These are phyloP conservation scores for Bathelium albidoporum DNA, from an alignment of 495 filamentous ascomycete species.

Conservation along the genomic window DNA sequence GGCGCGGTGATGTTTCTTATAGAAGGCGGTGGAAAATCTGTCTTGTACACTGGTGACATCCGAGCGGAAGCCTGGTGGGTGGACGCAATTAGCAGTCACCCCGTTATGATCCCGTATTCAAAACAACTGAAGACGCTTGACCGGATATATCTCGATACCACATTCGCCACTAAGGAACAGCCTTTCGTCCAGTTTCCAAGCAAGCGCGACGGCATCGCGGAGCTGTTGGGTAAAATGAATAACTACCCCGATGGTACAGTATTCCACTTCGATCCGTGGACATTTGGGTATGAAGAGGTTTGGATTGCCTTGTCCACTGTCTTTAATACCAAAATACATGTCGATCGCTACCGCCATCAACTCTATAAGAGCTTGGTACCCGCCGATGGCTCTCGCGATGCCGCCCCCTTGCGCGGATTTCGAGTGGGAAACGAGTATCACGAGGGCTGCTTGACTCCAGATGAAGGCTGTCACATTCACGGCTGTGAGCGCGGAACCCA, in stretches of 20 bases:
- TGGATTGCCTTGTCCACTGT: slow-evolving; percentile 72
- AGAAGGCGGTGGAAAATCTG: slow-evolving; percentile 61
- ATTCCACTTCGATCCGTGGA: slow-evolving; percentile 87
- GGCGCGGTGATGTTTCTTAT: slow-evolving; percentile 94
- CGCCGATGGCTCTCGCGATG: slow-evolving; percentile 35
- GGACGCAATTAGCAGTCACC: slow-evolving; percentile 54
- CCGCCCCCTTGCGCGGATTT: slow-evolving; percentile 62
- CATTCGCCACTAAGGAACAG: slow-evolving; percentile 47
- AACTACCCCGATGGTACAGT: slow-evolving; percentile 63
- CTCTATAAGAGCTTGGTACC: slow-evolving; percentile 41
- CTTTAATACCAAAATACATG: slow-evolving; percentile 63
- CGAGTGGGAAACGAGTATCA: slow-evolving; percentile 59
- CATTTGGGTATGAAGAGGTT: slow-evolving; percentile 83
- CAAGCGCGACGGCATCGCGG: slow-evolving; percentile 62
- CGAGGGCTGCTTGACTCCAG: slow-evolving; percentile 59
- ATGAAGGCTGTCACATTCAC: slow-evolving; percentile 61
- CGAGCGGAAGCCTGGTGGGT: slow-evolving; percentile 66
- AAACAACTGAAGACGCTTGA: slow-evolving; percentile 39
- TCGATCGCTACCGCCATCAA: slow-evolving; percentile 67
- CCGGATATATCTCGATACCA: slow-evolving; percentile 81
- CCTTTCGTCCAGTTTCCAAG: slow-evolving; percentile 42
- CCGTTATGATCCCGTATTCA: slow-evolving; percentile 62
- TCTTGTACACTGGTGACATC: slow-evolving; percentile 90
- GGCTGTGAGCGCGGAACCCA: slow-evolving; percentile 69
- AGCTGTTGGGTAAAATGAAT: slow-evolving; percentile 59